Conservation (phyloP, 495 filamentous ascomycete genomes). For the Trichoderma virens region DNA sequence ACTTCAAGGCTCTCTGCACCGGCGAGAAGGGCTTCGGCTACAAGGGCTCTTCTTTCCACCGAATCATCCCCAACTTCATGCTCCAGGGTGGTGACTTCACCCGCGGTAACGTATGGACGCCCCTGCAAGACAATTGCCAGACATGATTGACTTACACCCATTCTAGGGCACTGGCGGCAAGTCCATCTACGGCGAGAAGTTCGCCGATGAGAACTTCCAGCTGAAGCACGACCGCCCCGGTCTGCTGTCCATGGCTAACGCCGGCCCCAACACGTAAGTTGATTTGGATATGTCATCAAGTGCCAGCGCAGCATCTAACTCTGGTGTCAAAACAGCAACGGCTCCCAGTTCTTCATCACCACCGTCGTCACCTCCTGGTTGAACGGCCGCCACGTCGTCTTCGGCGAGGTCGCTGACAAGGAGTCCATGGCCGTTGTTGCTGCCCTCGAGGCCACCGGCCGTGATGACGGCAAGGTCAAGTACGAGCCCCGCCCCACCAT, state of each 20-base stretch:
- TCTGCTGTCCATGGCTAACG: conserved; percentile 79
- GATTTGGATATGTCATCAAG: background rate
- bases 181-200: conserved; percentile 86
- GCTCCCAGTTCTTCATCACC: conserved; percentile 75
- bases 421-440: conserved; percentile 58
- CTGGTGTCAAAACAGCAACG: conserved; percentile 43
- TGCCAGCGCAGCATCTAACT: conserved; percentile 10
- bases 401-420: conserved; percentile 64
- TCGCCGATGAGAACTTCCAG: conserved; percentile 72
- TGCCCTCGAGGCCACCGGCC: conserved; percentile 66
- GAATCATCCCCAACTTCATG: conserved; percentile 96
- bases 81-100: conserved; percentile 99
- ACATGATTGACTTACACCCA: conserved; percentile 15
- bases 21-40: conserved; percentile 83
- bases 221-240: conserved; percentile 54
- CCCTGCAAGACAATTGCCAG: background rate
- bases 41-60: conserved; percentile 83
- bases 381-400: conserved; percentile 74
- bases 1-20: conserved; percentile 93
- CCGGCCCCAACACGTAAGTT: conserved; percentile 67
- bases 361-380: conserved; percentile 65
- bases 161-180: conserved; percentile 71
- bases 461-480: conserved; percentile 50
- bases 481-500: conserved; percentile 62
- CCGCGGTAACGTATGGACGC: conserved; percentile 67